Base-by-base conservation (phyloP, 2,329 filamentous ascomycete species). In the Talaromyces rugulosus region DNA sequence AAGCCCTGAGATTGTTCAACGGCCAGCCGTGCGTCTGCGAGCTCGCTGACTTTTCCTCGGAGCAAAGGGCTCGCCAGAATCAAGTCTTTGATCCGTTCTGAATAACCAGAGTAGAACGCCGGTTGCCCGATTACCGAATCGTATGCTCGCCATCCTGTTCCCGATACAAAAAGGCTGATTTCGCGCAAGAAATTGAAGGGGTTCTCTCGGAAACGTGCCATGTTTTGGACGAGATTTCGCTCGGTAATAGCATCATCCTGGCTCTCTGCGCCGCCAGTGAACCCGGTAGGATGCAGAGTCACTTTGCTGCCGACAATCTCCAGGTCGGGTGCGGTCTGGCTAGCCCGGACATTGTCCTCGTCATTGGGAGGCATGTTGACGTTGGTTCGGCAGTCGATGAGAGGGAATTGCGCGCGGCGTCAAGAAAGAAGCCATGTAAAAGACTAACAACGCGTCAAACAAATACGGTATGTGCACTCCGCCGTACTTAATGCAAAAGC, bases 61-160 rank as follows among this genome's bases (percentile, higher is more conserved):
- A 99, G 80, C 66, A 96, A 84, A 0, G 89, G 85, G 40, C 90
- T 91, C 16, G 84, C 87, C 68, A 97, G 80, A 31, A 98, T 89
- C 68, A 85, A 83, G 27, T 81, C 81, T 77, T 90, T 96, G 86
- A 99, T 96, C 63, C 92, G 87, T 66, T 97, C 94, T 31, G 88
- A 89, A 78, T 96, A 99, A 30, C 95, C 95, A 0, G 88, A 79
- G 75, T 97, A 99, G 80, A 94, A 98, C 66, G 97, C 89, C 9
- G 92, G 92, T 74, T 96, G 93, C 27, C 95, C 95, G 69, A 98
- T 89, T 65, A 93, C 85, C 65, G 89, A 82, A 72, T 98, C 92
- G 79, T 99, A 99, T 63, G 91, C 91, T 64, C 95, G 90, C 95
- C 95, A 99, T 74, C 93, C 94, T 57, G 90, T 89, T 60, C 95